Evolutionary conservation across 768 basidiomycete genomes (phyloP).

Genomic region (Tricholoma flavovirens): DNA sequence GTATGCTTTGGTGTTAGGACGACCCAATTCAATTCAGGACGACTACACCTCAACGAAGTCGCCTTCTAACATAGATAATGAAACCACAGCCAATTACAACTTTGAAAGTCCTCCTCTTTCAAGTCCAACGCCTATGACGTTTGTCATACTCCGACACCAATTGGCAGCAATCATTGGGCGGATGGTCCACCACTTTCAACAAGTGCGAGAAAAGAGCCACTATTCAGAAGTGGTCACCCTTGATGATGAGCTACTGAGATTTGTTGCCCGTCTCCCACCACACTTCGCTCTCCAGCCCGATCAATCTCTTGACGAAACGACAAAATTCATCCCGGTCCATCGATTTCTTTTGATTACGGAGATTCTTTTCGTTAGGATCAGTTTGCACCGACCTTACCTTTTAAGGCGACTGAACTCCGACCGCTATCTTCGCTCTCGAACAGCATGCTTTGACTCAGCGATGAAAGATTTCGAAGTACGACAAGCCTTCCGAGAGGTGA

Average conservation of each 20-base stretch:
- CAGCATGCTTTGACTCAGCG: conserved; percentile 88
- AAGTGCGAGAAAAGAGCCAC: conserved; percentile 68
- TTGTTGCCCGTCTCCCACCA: conserved; percentile 71
- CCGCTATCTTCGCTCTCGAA: conserved; percentile 74
- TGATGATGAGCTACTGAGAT: conserved; percentile 79
- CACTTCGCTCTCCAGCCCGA: conserved; percentile 76
- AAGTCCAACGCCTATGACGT: conserved; percentile 79
- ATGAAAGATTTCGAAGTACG: conserved; percentile 82
- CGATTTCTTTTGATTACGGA: conserved; percentile 88
- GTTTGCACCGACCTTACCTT: conserved; percentile 84
- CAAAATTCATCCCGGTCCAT: conserved; percentile 69
- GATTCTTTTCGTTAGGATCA: conserved; percentile 79
- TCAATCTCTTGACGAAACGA: conserved; percentile 63
- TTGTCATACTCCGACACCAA: conserved; percentile 79
- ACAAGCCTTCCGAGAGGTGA: conserved; percentile 55
- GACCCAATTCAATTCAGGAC: conserved; percentile 86
- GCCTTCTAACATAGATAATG: conserved; percentile 69
- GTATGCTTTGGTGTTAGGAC: conserved; percentile 84
- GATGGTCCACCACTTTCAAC: conserved; percentile 91
- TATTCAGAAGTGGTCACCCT: conserved; percentile 79
- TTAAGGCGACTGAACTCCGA: conserved; percentile 73
- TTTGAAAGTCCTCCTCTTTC: conserved; percentile 54
- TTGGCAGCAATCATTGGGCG: conserved; percentile 82
- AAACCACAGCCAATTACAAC: conserved; percentile 37
- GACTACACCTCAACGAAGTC: conserved; percentile 79